A percentile compares a stretch with the other conserved stretches of the same genome.
phyloP scores from a whole-genome alignment of 1,284 basidiomycete species.

The Melampsora abietis-canadensis region DNA sequence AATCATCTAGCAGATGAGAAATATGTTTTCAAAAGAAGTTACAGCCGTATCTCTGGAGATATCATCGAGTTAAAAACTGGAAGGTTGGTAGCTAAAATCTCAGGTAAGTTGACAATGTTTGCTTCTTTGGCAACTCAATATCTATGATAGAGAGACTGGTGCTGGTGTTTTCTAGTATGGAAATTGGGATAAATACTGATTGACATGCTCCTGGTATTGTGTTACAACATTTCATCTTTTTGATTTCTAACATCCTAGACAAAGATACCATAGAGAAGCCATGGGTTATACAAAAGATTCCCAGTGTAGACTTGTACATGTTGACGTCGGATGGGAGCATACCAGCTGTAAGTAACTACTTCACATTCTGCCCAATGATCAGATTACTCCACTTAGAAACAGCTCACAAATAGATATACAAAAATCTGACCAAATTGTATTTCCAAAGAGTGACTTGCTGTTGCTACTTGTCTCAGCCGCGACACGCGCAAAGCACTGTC shows the following conservation, averaged over 20 bases:
- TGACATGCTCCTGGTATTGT: too few relatives aligned
- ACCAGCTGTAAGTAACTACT: conserved; percentile 1
- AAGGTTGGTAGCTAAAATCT: not conserved
- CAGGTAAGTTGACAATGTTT: not conserved
- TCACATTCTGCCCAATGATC: not conserved
- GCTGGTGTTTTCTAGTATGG: too few relatives aligned
- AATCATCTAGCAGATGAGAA: not conserved
- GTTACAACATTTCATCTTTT: too few relatives aligned
- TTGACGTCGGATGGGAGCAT: conserved; percentile 5
- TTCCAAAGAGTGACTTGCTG: not conserved
- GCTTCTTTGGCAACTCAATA: not conserved
- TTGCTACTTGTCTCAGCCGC: not conserved
- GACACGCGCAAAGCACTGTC: conserved; percentile 1
- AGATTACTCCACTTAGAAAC: too few relatives aligned
- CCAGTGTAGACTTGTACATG: not conserved
- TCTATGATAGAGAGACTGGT: too few relatives aligned
- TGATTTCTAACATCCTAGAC: not conserved
- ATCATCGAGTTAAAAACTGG: not conserved
- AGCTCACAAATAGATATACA: not conserved
- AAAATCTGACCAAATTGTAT: not conserved
- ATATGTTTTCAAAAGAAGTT: not conserved
- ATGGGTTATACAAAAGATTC: conserved; percentile 4
- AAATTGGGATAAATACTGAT: too few relatives aligned
- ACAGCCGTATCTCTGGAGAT: not conserved
- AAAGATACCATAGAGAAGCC: conserved; percentile 7